Base-by-base conservation (phyloP, 306 rosid genomes). In the Rosa persica region DNA sequence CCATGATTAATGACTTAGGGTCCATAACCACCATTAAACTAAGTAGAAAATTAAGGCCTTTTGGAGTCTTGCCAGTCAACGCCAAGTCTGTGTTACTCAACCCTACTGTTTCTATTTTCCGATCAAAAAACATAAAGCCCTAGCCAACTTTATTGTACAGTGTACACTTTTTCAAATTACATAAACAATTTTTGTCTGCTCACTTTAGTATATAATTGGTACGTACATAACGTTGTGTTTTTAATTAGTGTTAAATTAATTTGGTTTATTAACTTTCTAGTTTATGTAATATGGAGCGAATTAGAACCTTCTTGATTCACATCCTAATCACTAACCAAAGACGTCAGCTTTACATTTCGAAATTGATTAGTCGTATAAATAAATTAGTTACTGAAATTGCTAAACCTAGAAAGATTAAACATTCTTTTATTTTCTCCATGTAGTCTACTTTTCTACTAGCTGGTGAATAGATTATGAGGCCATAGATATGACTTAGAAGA, bases 11-110 rank as follows among this genome's bases (percentile, higher is more conserved):
- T 43, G 54, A 13, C 54, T 48, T 69, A 83, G 42, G 82, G 85
- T 72, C 86, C 79, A 71, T 84, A 81, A 48, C 48, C 77, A 82
- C 80, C 75, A 80, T 80, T 46, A 64, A 64, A 80, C 69, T 46
- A 64, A 55, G 42, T 48, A 13, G 66, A 73, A 67, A 55, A 74
- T 73, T 30, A 9, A 12, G 19, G 75, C 36, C 76, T 76, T 75
- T 66, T 19, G 57, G 38, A 72, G 79, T 78, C 84, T 71, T 46
- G 47, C 66, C 79, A 39, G 81, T 81, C 88, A 84, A 79, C 82
- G 76, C 80, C 16, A 55, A 71, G 48, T 25, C 39, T 67, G 46
- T 17, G 83, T 48, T 74, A 72, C 66, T 2, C 4, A 20, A 20
- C 62, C 62, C 62, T 57, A 57, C 5, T 9, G 4, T 57, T 57